A percentile compares a stretch with the other conserved stretches of the same genome.
These are phyloP conservation scores for Achlya hypogyna DNA, from an alignment of 352 stramenopile species.

Conservation along the genomic window DNA sequence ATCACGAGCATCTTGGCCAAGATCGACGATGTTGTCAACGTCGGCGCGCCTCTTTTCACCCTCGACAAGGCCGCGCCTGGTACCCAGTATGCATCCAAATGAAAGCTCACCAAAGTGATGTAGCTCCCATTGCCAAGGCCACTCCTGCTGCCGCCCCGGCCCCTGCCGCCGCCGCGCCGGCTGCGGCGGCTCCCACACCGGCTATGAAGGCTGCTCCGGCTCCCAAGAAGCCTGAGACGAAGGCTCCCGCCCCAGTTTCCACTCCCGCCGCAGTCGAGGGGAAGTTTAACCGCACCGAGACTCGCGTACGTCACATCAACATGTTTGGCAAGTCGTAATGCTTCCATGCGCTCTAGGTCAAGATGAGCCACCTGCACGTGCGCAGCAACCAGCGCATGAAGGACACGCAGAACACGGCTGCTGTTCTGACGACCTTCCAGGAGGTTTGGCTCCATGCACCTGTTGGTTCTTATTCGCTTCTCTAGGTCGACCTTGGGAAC, in stretches of 20 bases:
- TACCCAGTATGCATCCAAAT: slow-evolving; percentile 26
- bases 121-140: slow-evolving; percentile 8
- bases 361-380: slow-evolving; percentile 96
- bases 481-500: slow-evolving; percentile 88
- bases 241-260: slow-evolving; percentile 11
- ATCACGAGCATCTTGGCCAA: slow-evolving; percentile 90
- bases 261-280: slow-evolving; percentile 17
- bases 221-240: slow-evolving; percentile 22
- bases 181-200: slow-evolving; percentile 22
- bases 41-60: slow-evolving; percentile 87
- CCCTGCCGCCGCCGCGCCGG: slow-evolving; percentile 21
- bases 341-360: slow-evolving; percentile 33
- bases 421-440: slow-evolving; percentile 99
- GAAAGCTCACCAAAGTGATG: slow-evolving; percentile 18
- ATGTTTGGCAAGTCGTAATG: not conserved
- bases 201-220: slow-evolving; percentile 26
- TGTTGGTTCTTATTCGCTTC: slow-evolving; percentile 8
- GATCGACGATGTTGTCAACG: slow-evolving; percentile 94
- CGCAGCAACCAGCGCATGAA: slow-evolving; percentile 94
- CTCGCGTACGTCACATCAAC: slow-evolving; percentile 32
- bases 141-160: slow-evolving; percentile 22
- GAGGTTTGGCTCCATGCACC: slow-evolving; percentile 42
- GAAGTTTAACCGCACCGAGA: slow-evolving; percentile 60
- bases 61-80: slow-evolving; percentile 73
- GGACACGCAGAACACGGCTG: slow-evolving; percentile 96